Conservation (phyloP, 1,284 basidiomycete genomes). For the Crepidotus sp. region DNA sequence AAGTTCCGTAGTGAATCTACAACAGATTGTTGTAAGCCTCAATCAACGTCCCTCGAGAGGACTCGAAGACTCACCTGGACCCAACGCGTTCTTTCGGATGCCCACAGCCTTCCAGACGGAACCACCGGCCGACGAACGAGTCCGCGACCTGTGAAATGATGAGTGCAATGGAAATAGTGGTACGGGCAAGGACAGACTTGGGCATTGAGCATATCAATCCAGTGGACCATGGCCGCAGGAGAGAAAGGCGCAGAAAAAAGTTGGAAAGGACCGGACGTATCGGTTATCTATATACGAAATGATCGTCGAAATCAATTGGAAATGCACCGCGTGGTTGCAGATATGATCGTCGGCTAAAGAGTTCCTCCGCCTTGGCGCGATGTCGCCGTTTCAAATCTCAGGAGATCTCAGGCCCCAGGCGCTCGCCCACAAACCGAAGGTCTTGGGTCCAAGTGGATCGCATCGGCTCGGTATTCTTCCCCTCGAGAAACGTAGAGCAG, state of each 20-base stretch:
- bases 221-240: conserved; percentile 6
- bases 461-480: too few relatives aligned
- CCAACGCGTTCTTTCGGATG: conserved; percentile 67
- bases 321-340: too few relatives aligned
- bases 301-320: too few relatives aligned
- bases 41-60: neutral
- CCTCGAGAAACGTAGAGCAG: too few relatives aligned
- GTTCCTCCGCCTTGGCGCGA: too few relatives aligned
- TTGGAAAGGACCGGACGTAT: too few relatives aligned
- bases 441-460: too few relatives aligned
- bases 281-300: neutral
- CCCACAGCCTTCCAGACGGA: conserved; percentile 78
- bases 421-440: too few relatives aligned
- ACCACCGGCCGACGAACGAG: conserved; percentile 70
- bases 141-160: conserved; percentile 26
- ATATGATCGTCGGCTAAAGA: too few relatives aligned
- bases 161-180: too few relatives aligned
- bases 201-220: conserved; percentile 7
- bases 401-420: too few relatives aligned
- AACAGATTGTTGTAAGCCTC: neutral
- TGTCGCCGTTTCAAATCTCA: too few relatives aligned
- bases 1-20: conserved; percentile 54
- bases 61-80: conserved; percentile 45
- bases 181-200: neutral
- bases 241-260: neutral